phyloP scores from a whole-genome alignment of 2,329 filamentous ascomycete species.

The Penicillium janthinellum region DNA sequence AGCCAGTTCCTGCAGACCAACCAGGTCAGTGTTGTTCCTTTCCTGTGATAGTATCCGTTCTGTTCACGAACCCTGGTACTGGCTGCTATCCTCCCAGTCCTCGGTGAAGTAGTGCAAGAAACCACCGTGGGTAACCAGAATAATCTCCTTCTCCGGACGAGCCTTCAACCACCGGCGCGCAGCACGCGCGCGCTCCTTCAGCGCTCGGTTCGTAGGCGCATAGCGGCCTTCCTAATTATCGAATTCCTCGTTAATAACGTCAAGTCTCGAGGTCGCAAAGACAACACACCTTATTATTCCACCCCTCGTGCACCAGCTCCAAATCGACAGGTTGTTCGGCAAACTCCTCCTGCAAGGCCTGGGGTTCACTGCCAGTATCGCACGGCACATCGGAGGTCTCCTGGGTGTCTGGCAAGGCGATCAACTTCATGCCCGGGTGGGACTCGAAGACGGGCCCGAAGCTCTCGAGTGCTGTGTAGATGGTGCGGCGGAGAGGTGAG shows the following conservation, averaged over 20 bases:
- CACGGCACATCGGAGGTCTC: conserved; percentile 75
- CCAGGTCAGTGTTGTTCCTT: neutral
- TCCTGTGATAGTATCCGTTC: neutral
- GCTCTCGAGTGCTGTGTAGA: conserved; percentile 72
- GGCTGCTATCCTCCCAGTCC: conserved; percentile 68
- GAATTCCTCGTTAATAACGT: neutral
- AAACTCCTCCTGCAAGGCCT: conserved; percentile 63
- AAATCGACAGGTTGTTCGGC: conserved; percentile 64
- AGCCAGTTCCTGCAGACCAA: conserved; percentile 62
- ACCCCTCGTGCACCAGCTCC: conserved; percentile 61
- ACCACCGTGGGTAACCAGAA: conserved; percentile 79
- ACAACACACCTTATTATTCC: conserved; percentile 66
- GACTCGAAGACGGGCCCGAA: conserved; percentile 62
- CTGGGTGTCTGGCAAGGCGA: conserved; percentile 74
- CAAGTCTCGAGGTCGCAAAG: neutral
- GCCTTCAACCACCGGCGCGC: conserved; percentile 61
- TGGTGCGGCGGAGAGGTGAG: conserved; percentile 77
- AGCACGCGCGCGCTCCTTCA: conserved; percentile 63
- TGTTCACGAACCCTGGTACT: conserved; percentile 46
- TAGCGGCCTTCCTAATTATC: conserved; percentile 43
- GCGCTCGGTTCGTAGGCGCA: conserved; percentile 51
- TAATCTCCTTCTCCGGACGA: conserved; percentile 65
- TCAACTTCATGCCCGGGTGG: conserved; percentile 54
- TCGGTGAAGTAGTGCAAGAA: conserved; percentile 83
- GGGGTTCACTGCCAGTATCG: conserved; percentile 68